Evolutionary conservation across 129 eudicot species (phyloP).

Genomic region (Apium graveolens): DNA sequence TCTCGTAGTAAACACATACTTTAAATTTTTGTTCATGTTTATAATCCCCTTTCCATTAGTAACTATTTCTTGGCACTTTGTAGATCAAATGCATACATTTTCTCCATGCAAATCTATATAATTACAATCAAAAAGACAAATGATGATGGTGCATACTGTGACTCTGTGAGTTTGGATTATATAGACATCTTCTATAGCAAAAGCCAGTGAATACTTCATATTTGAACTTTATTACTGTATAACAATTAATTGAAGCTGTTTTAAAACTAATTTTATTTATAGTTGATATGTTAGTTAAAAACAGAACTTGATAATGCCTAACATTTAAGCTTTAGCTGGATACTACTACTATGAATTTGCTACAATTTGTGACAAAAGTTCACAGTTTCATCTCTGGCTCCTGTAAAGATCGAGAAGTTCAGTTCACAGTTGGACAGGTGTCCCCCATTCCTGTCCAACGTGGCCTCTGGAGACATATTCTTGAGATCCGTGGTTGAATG

Average conservation of each 20-base stretch:
- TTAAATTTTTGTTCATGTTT: too few relatives aligned
- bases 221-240: neutral
- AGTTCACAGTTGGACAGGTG: neutral
- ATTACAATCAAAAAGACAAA: too few relatives aligned
- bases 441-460: neutral
- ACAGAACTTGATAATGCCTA: too few relatives aligned
- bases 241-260: neutral
- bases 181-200: neutral
- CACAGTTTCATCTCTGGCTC: neutral
- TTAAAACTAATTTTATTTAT: neutral
- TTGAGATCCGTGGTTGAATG: neutral
- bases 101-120: neutral
- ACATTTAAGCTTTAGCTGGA: neutral
- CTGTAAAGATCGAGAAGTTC: neutral
- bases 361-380: neutral
- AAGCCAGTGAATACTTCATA: neutral
- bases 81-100: neutral
- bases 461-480: neutral
- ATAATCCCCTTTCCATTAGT: too few relatives aligned
- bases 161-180: neutral
- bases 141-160: neutral
- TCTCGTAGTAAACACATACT: too few relatives aligned
- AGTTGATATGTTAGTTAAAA: neutral
- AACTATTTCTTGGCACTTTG: too few relatives aligned
- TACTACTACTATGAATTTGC: neutral